Evolutionary conservation across 2,329 filamentous ascomycete genomes (phyloP).

Genomic region (Verticillium longisporum): DNA sequence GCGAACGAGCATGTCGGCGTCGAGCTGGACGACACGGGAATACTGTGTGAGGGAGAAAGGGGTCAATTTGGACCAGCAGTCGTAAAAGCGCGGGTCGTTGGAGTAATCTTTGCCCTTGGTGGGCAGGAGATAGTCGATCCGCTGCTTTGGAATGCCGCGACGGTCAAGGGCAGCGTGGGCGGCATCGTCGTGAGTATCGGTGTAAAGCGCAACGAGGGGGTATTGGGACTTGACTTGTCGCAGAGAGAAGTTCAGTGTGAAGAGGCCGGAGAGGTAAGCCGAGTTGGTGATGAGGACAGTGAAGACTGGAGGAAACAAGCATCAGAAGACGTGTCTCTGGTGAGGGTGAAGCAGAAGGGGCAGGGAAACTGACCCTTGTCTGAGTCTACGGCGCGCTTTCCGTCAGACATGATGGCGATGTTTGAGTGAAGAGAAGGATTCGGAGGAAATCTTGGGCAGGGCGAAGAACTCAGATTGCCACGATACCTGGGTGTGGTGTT

Average conservation of each 20-base stretch:
- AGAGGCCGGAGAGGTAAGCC: conserved; percentile 72
- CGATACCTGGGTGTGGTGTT: background rate
- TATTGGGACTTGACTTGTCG: conserved; percentile 59
- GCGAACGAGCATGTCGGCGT: conserved; percentile 28
- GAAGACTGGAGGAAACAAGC: conserved; percentile 56
- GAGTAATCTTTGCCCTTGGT: conserved; percentile 58
- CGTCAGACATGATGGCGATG: conserved; percentile 10
- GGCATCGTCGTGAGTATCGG: conserved; percentile 62
- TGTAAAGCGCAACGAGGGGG: conserved; percentile 78
- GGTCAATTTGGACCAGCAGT: conserved; percentile 83
- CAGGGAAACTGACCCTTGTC: conserved; percentile 24
- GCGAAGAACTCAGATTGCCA: background rate
- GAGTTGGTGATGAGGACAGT: conserved; percentile 82
- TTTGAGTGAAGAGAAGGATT: background rate
- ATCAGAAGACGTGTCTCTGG: background rate
- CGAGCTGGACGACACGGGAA: conserved; percentile 72
- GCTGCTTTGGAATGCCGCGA: conserved; percentile 63
- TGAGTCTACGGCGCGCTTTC: conserved; percentile 27
- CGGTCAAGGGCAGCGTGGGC: conserved; percentile 63
- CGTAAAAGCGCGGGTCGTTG: conserved; percentile 78
- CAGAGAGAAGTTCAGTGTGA: conserved; percentile 75
- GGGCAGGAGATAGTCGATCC: conserved; percentile 67
- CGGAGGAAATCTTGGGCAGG: background rate
- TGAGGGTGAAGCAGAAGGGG: background rate
- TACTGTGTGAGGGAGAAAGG: conserved; percentile 60